Conservation (phyloP, 2,329 filamentous ascomycete species). For the Dactylellina parvicollis region DNA sequence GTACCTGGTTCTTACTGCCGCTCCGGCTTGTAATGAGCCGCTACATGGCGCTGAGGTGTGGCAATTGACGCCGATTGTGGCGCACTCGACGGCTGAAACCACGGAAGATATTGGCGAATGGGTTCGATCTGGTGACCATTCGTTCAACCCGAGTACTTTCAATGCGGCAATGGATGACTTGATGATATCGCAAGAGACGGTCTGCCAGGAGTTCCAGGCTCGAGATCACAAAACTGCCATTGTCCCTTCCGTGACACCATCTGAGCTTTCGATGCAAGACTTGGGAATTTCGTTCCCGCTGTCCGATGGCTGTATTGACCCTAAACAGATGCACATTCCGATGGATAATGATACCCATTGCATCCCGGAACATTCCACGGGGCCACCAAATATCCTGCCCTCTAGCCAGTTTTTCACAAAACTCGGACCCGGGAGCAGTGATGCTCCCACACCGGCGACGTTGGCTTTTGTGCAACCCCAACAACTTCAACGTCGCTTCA, state of each 20-base stretch:
- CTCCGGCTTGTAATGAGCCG: slow-evolving; percentile 23
- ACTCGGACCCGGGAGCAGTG: neutral
- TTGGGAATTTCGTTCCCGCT: slow-evolving; percentile 16
- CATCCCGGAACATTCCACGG: slow-evolving; percentile 19
- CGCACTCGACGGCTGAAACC: slow-evolving; percentile 16
- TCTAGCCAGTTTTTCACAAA: slow-evolving; percentile 21
- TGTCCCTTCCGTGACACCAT: neutral
- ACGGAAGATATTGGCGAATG: slow-evolving; percentile 22
- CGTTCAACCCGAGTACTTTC: slow-evolving; percentile 15
- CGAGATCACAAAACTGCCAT: neutral
- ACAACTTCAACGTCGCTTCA: slow-evolving; percentile 31
- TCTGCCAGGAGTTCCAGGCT: slow-evolving; percentile 21
- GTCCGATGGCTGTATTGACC: slow-evolving; percentile 22
- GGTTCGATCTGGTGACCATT: slow-evolving; percentile 29
- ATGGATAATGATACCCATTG: slow-evolving; percentile 1
- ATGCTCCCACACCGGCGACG: slow-evolving; percentile 24
- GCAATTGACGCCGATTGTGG: slow-evolving; percentile 40
- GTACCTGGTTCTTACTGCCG: slow-evolving; percentile 27
- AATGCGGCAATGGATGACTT: slow-evolving; percentile 25
- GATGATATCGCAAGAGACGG: slow-evolving; percentile 16
- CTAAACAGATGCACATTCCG: slow-evolving; percentile 21
- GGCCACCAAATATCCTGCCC: slow-evolving; percentile 11
- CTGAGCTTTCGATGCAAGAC: slow-evolving; percentile 23
- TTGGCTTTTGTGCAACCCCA: slow-evolving; percentile 24
- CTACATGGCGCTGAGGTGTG: slow-evolving; percentile 28